A percentile compares a stretch with the other conserved stretches of the same genome.
These are phyloP conservation scores for Lodderomyces metapsilosis DNA, from an alignment of 1,139 yeast species.

Conservation along the genomic window DNA sequence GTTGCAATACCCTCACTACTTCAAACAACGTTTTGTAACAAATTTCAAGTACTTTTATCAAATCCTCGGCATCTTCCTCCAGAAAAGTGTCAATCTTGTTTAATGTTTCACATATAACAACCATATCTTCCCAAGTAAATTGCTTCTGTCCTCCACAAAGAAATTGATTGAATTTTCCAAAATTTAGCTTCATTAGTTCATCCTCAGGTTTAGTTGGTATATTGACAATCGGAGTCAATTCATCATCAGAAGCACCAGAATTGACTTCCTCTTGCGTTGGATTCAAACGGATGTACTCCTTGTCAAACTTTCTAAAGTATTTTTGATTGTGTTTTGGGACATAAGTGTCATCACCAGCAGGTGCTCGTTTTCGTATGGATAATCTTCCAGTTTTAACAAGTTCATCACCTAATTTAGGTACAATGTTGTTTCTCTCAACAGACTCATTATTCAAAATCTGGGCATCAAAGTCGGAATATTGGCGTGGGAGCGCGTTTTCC, in stretches of 20 bases:
- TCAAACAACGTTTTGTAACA: not conserved
- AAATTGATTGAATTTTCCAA: not conserved
- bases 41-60: not conserved
- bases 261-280: not conserved
- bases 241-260: not conserved
- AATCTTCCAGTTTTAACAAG: slow-evolving; percentile 10
- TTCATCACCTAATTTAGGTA: slow-evolving; percentile 2
- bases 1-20: not conserved
- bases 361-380: slow-evolving; percentile 16
- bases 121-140: slow-evolving; percentile 4
- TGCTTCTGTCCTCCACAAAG: not conserved
- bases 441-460: not conserved
- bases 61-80: not conserved
- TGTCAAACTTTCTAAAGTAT: slow-evolving; percentile 18
- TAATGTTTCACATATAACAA: slow-evolving; percentile 3
- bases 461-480: slow-evolving; percentile 6
- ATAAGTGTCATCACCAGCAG: slow-evolving; percentile 11
- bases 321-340: slow-evolving; percentile 16
- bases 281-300: slow-evolving; percentile 49
- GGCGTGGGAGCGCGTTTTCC: not conserved
- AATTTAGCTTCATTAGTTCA: too few species aligned
- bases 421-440: not conserved
- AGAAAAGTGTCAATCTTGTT: not conserved
- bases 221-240: slow-evolving; percentile 4
- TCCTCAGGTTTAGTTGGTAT: slow-evolving; percentile 5